Evolutionary conservation across 1,284 basidiomycete genomes (phyloP), one percentile per base, ranked within the genome.

Genomic region (Coniophora puteana): DNA sequence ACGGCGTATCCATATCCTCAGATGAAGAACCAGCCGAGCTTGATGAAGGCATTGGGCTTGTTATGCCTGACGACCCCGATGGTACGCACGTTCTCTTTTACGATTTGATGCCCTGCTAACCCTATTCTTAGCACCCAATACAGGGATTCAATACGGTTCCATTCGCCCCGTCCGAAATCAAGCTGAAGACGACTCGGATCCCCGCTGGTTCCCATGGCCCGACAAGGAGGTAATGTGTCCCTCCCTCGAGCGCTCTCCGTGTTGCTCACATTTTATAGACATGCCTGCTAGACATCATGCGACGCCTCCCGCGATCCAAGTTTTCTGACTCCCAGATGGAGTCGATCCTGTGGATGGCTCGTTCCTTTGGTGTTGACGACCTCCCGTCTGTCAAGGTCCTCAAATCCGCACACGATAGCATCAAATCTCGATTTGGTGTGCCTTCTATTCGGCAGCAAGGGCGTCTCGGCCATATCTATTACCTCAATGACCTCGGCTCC

Each of bases 301-400:
- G 34, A 3, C 40, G 48, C 24, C 41, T 50, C 1, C 49, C 49
- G 3, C 44, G 46, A 3, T 50, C 43, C 11, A 17, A 41, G 1
- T 50, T 50, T 32, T 50, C 46, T 1, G 37, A 45, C n/a, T 35
- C 31, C 8, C 49, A 50, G 33, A 40, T 45, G 28, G 43, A 42
- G 4, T 27, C 34, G 3, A 43, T 50, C 7, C 24, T 27, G 2
- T 50, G 49, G 49, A 28, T n/a, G 6, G 7, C 45, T 14, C 17
- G 12, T 1, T 24, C 35, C 7, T 14, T 40, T 10, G 44, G 44
- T 10, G 21, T 50, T 17, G 8, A 11, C 16, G 16, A 33, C 17
- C 8, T 33, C 8, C 31, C 31, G 17, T 33, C 31, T 10, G 11
- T 11, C 10, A 33, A 33, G 16, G 31, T 33, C 8, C 8, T 33